Percentiles rank a stretch among this genome's conserved stretches.
Evolutionary conservation across 2,329 filamentous ascomycete genomes (phyloP).

Genomic region (Pseudomassariella vexata): DNA sequence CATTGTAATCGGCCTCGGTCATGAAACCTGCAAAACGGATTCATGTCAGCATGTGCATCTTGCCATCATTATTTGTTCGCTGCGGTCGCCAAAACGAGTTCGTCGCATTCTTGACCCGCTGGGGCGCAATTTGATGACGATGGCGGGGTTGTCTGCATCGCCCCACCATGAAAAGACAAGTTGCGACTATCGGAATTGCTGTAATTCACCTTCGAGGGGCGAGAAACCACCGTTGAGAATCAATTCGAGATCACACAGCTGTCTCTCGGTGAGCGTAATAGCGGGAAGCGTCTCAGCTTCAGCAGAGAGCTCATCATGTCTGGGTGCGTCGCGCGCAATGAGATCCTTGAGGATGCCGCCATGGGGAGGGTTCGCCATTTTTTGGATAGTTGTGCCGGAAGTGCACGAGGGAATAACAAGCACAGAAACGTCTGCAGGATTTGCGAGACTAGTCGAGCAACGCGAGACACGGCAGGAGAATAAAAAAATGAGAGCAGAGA

Average conservation of each 20-base stretch:
- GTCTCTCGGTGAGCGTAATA: conserved; percentile 80
- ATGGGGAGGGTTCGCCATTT: conserved; percentile 69
- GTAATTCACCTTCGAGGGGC: conserved; percentile 80
- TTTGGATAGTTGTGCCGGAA: too few species aligned
- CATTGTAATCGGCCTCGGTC: conserved; percentile 94
- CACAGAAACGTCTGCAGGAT: too few species aligned
- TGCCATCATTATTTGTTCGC: background rate
- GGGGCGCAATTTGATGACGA: conserved; percentile 6
- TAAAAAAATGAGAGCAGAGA: too few species aligned
- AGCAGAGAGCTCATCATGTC: conserved; percentile 69
- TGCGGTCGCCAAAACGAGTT: too few species aligned
- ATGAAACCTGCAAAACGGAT: conserved; percentile 69
- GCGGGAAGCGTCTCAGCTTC: conserved; percentile 87
- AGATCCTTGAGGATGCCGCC: conserved; percentile 98
- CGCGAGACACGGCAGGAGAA: too few species aligned
- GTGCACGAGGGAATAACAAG: too few species aligned
- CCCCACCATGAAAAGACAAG: conserved; percentile 3
- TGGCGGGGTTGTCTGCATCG: conserved; percentile 7
- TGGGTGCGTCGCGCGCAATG: conserved; percentile 83
- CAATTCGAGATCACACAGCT: conserved; percentile 95
- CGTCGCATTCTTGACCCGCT: too few species aligned
- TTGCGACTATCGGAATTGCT: too few species aligned
- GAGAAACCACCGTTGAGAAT: conserved; percentile 98
- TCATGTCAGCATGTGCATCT: conserved; percentile 16
- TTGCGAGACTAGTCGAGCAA: too few species aligned